Evolutionary conservation across 2,329 filamentous ascomycete species (phyloP).

Genomic region (Aureobasidium namibiae): DNA sequence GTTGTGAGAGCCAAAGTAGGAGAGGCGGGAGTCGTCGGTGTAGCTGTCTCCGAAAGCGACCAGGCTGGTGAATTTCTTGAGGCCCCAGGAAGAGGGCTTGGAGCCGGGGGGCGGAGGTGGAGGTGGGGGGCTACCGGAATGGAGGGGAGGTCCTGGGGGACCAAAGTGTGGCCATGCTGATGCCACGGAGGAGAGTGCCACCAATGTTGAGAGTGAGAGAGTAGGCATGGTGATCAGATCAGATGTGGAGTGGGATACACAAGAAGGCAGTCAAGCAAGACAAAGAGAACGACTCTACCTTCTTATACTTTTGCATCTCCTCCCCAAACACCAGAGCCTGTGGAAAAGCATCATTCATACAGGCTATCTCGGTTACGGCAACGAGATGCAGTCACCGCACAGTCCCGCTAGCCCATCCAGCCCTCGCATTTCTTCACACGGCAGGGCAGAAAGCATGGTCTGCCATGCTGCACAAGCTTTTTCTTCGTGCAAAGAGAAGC

Average conservation of each 20-base stretch:
- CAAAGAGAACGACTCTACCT: background rate
- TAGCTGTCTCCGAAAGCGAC: constrained; percentile 70
- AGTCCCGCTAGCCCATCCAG: background rate
- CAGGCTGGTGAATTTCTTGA: constrained; percentile 51
- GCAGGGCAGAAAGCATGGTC: background rate
- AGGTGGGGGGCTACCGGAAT: background rate
- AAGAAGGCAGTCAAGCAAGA: background rate
- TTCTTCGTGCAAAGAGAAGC: background rate
- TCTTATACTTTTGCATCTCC: background rate
- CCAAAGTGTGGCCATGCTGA: constrained; percentile 9
- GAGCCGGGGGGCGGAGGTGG: background rate
- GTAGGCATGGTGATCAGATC: background rate
- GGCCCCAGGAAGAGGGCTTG: constrained; percentile 24
- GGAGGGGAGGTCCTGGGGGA: background rate
- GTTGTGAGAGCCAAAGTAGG: constrained; percentile 53
- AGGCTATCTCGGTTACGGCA: constrained; percentile 4
- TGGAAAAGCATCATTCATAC: background rate
- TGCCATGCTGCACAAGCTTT: background rate
- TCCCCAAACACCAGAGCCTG: background rate
- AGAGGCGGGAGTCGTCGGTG: constrained; percentile 61
- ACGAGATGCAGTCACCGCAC: background rate
- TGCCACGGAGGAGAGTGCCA: constrained; percentile 1
- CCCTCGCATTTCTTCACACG: background rate
- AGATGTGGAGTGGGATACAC: background rate
- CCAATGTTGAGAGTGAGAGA: background rate